Evolutionary conservation across 2,329 filamentous ascomycete genomes (phyloP).

Genomic region (Alternaria sp.): DNA sequence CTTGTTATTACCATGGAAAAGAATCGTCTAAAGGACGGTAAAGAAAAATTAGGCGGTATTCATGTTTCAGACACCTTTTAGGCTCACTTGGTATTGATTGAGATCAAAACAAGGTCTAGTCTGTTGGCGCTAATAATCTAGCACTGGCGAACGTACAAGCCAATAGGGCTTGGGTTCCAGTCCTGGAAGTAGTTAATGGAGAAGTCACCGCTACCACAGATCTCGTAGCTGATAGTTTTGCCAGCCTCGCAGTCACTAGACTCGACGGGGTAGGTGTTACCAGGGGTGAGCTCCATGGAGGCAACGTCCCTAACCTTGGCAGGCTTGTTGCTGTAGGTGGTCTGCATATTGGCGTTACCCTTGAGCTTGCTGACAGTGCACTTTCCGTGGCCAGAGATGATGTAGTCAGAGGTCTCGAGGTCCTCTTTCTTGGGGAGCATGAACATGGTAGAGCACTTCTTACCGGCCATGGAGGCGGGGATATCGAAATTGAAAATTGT

Average conservation of each 20-base stretch:
- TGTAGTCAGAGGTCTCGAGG: slow-evolving; percentile 68
- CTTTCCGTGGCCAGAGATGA: slow-evolving; percentile 62
- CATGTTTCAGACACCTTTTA: not conserved
- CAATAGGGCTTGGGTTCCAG: slow-evolving; percentile 62
- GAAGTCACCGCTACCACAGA: slow-evolving; percentile 61
- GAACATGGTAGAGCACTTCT: slow-evolving; percentile 71
- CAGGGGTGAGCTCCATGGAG: slow-evolving; percentile 58
- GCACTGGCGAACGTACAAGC: slow-evolving; percentile 45
- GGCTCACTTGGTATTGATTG: slow-evolving; percentile 3
- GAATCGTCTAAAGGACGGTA: not conserved
- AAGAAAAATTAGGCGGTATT: not conserved
- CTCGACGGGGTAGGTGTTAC: slow-evolving; percentile 62
- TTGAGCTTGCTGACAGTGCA: slow-evolving; percentile 64
- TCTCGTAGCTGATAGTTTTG: slow-evolving; percentile 61
- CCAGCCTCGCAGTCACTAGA: slow-evolving; percentile 65
- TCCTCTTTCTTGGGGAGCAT: slow-evolving; percentile 66
- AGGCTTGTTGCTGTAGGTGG: slow-evolving; percentile 65
- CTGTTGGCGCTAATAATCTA: slow-evolving; percentile 12
- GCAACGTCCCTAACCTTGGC: slow-evolving; percentile 54
- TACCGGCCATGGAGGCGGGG: slow-evolving; percentile 61
- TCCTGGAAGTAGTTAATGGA: slow-evolving; percentile 70
- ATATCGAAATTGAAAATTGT: slow-evolving; percentile 77
- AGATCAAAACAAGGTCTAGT: not conserved
- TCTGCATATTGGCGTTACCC: slow-evolving; percentile 57
- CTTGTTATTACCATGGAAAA: not conserved